phyloP scores from a whole-genome alignment of 805 yeast genomes.

The Lipomyces lipofer region DNA sequence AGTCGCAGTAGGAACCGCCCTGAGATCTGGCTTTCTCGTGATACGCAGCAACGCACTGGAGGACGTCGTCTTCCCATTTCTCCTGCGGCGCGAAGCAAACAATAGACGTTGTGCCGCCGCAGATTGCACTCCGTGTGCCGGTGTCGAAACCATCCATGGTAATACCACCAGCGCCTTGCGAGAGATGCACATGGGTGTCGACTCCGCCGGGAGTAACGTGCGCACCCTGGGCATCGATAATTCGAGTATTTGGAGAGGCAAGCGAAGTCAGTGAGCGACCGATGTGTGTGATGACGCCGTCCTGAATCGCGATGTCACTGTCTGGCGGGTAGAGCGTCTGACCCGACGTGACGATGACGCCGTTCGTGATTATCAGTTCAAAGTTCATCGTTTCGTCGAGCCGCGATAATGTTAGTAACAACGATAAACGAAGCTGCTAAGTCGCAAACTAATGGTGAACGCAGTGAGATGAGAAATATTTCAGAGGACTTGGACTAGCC shows the following conservation, averaged over 20 bases:
- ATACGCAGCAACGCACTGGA: conserved; percentile 39
- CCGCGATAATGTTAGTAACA: too few species aligned
- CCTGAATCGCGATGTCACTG: conserved; percentile 44
- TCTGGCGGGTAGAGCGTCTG: conserved; percentile 33
- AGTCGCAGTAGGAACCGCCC: conserved; percentile 46
- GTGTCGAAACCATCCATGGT: conserved; percentile 49
- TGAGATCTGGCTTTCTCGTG: conserved; percentile 36
- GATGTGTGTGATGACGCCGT: conserved; percentile 45
- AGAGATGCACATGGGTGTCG: conserved; percentile 52
- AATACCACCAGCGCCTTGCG: conserved; percentile 45
- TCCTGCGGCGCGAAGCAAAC: conserved; percentile 51
- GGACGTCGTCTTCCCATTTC: conserved; percentile 37
- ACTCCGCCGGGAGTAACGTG: conserved; percentile 54
- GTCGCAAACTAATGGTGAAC: too few species aligned
- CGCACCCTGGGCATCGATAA: conserved; percentile 51
- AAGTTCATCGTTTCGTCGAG: conserved; percentile 18
- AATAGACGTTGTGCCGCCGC: conserved; percentile 54
- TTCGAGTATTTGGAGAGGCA: conserved; percentile 23
- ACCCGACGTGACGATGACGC: conserved; percentile 29
- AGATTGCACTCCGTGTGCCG: conserved; percentile 49
- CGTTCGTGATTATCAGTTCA: conserved; percentile 34
- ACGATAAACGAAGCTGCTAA: too few species aligned
- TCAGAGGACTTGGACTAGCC: too few species aligned
- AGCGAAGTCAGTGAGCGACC: conserved; percentile 39
- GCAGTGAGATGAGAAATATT: too few species aligned